phyloP scores from a whole-genome alignment of 352 stramenopile genomes.

The Aphanomyces cochlioides region DNA sequence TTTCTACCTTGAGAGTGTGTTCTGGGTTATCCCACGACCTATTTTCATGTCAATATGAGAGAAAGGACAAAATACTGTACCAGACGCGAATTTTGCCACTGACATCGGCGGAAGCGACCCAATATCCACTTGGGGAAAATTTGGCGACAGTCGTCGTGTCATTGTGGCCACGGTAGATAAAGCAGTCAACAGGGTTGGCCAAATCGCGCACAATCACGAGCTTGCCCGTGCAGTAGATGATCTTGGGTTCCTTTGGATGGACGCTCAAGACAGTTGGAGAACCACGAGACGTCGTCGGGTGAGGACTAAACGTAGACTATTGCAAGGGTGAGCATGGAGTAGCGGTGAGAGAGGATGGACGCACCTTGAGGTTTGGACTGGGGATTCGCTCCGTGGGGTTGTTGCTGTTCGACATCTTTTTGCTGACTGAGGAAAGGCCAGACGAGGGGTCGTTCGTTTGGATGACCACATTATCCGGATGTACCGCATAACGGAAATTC shows the following conservation, averaged over 20 bases:
- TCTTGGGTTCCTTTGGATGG: slow-evolving; percentile 82
- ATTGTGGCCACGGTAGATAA: slow-evolving; percentile 96
- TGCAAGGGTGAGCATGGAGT: neutral
- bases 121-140: slow-evolving; percentile 94
- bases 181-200: slow-evolving; percentile 76
- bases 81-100: slow-evolving; percentile 93
- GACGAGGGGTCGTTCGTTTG: neutral
- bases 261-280: slow-evolving; percentile 62
- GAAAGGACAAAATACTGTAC: slow-evolving; percentile 37
- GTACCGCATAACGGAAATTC: too few species aligned
- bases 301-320: slow-evolving; percentile 59
- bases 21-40: slow-evolving; percentile 95
- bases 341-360: neutral
- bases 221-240: slow-evolving; percentile 92
- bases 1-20: slow-evolving; percentile 94
- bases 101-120: slow-evolving; percentile 88
- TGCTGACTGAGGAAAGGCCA: neutral
- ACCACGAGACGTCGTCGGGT: slow-evolving; percentile 67
- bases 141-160: slow-evolving; percentile 87
- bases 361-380: slow-evolving; percentile 28
- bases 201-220: slow-evolving; percentile 88
- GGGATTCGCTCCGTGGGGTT: slow-evolving; percentile 25
- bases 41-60: neutral
- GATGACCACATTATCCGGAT: too few species aligned
- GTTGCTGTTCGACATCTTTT: slow-evolving; percentile 1